Conservation (phyloP, 2,329 filamentous ascomycete genomes). For the Leptosphaerulina australis region DNA sequence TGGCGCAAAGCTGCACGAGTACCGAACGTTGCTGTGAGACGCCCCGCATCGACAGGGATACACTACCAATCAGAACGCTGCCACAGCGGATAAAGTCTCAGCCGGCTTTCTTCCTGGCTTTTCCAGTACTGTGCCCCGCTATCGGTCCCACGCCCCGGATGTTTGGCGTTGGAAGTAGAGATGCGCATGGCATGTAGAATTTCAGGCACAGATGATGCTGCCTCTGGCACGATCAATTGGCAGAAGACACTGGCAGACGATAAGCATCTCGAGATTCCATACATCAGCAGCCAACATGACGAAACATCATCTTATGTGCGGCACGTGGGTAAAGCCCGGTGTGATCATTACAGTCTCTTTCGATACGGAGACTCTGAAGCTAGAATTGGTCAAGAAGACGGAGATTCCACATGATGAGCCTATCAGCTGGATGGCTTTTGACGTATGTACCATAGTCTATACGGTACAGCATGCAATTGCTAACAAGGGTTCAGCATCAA, state of each 20-base stretch:
- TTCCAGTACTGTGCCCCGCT: constrained; percentile 29
- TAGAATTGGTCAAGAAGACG: constrained; percentile 79
- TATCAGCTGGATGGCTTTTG: constrained; percentile 93
- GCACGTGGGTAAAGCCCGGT: constrained; percentile 87
- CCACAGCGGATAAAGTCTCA: constrained; percentile 34
- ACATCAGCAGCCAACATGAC: constrained; percentile 54
- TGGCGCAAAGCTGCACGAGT: constrained; percentile 21
- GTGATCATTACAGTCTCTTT: constrained; percentile 90
- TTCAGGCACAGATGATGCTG: constrained; percentile 9
- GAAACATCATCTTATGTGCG: constrained; percentile 90
- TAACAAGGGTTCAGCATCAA: constrained; percentile 63
- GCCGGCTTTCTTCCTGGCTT: constrained; percentile 28
- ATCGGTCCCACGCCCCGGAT: constrained; percentile 23
- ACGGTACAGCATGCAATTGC: constrained; percentile 10
- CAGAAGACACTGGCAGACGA: constrained; percentile 1
- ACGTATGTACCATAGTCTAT: constrained; percentile 60
- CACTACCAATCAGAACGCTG: constrained; percentile 63
- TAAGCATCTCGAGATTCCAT: constrained; percentile 1
- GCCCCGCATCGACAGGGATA: constrained; percentile 28
- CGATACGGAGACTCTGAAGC: constrained; percentile 77
- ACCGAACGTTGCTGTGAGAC: constrained; percentile 26
- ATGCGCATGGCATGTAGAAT: constrained; percentile 11
- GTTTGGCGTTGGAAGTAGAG: constrained; percentile 18
- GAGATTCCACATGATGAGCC: constrained; percentile 82
- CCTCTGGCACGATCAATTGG: constrained; percentile 13